Base-by-base conservation (phyloP, 2,329 filamentous ascomycete species). In the Chrysoporthe cubensis region DNA sequence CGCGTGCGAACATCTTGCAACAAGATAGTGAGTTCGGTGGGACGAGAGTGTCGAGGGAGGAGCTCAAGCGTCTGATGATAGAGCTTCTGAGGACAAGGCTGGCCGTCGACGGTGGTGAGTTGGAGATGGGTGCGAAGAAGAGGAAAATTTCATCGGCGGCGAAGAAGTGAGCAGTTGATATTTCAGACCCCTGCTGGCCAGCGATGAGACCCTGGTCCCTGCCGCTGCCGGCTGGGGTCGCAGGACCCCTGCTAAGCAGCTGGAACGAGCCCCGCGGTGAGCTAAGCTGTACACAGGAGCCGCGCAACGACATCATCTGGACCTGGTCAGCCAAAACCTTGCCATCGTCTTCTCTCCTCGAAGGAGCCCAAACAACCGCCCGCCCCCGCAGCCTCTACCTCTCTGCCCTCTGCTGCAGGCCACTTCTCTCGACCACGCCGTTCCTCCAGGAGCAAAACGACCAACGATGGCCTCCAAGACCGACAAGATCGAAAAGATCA, bases 401-500 rank as follows among this genome's bases (percentile, higher is more conserved):
- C 40, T 16, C 42, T 6, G 14, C 3, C 58, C 21, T 46, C 11
- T 26, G 26, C 26, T 0, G 26, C 26, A 26, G 26, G 26, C 26
- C 26, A 26, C 0, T 26, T 26, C 0, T 26, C 26, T 26, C 26
- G 2, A 26, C 26, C 26, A 40, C 37, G 37, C 37, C 37, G 4
- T 40, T 7, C 6, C 18, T 54, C 50, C 14, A 32, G 14, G 9
- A 52, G 11, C 3, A 34, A 21, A 5, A 5, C 61, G 6, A 43
- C 46, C 13, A 42, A 57, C 13, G 59, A 70, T 70, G 68, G 66
- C 73, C 64, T 69, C 71, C 67, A 80, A 78, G 66, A 74, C 74
- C 72, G 80, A 82, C 77, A 84, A 84, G 76, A 85, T 85, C 76
- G 81, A 83, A 66, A 84, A 84, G 76, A 88, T 88, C 78, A 87